These are phyloP conservation scores for Colletotrichum sp. DNA, from an alignment of 2,329 filamentous ascomycete species.

Conservation along the genomic window DNA sequence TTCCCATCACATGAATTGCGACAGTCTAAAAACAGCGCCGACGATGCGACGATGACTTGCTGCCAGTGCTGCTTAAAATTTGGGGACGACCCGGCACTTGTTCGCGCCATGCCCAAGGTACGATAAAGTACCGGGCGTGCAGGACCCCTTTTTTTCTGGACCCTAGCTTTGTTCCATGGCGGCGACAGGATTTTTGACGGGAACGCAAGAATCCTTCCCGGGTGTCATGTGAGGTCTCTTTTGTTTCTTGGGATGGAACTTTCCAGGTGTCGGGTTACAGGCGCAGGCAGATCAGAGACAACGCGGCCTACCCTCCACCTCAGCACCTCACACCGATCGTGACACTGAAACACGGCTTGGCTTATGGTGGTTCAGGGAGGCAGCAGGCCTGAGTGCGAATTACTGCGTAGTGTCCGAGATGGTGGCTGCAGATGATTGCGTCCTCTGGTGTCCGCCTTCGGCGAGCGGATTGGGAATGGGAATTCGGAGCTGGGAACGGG, in stretches of 20 bases:
- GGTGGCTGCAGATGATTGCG: neutral
- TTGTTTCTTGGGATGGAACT: neutral
- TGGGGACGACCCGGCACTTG: neutral
- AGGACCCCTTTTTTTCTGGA: neutral
- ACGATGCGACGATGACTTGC: neutral
- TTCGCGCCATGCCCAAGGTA: neutral
- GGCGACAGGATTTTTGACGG: neutral
- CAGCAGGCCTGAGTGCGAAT: neutral
- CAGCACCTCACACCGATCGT: neutral
- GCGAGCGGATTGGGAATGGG: neutral
- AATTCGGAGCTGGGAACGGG: neutral
- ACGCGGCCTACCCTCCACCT: neutral
- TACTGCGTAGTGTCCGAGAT: neutral
- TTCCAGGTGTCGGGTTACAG: neutral
- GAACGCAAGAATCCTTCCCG: neutral
- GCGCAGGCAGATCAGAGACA: neutral
- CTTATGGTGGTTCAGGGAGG: neutral
- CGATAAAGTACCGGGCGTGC: neutral
- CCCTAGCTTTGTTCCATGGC: neutral
- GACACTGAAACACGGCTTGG: neutral
- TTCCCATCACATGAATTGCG: neutral
- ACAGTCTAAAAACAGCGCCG: neutral
- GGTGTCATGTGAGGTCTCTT: neutral
- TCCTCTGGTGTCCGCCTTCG: neutral
- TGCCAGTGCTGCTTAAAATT: conserved; percentile 4